A percentile compares a stretch with the other conserved stretches of the same genome.
Conservation (phyloP, 495 filamentous ascomycete species). For the Penicillium lagena region DNA sequence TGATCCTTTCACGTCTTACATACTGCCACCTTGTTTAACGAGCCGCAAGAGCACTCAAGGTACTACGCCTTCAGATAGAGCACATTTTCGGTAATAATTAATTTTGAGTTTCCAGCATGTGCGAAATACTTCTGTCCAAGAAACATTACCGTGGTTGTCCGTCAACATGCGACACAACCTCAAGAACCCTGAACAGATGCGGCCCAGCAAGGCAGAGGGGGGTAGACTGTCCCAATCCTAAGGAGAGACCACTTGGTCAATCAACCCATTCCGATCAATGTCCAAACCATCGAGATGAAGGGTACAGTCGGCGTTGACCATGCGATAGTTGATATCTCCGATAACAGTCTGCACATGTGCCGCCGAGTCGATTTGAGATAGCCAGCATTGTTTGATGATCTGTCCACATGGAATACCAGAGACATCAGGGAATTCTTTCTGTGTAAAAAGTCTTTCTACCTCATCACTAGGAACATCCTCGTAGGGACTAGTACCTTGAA, state of each 20-base stretch:
- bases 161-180: not conserved
- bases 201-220: not conserved
- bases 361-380: conserved; percentile 11
- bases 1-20: no score
- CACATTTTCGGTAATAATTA: no score
- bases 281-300: conserved; percentile 9
- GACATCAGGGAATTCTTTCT: conserved; percentile 20
- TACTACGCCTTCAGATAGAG: no score
- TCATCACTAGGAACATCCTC: conserved; percentile 16
- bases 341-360: conserved; percentile 6
- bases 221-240: conserved; percentile 1
- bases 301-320: conserved; percentile 5
- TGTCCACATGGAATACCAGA: conserved; percentile 14
- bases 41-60: no score
- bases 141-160: not conserved
- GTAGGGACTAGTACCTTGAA: conserved; percentile 19
- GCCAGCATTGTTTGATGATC: conserved; percentile 18
- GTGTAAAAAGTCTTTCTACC: conserved; percentile 15
- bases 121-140: not conserved
- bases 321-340: not conserved
- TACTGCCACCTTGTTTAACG: no score
- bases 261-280: conserved; percentile 7
- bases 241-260: conserved; percentile 2
- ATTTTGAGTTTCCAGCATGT: not conserved
- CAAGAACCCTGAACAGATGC: not conserved